Evolutionary conservation across 169 alveolate genomes (phyloP), one percentile per base, ranked within the genome.

Genomic region (Eimeria sp.): DNA sequence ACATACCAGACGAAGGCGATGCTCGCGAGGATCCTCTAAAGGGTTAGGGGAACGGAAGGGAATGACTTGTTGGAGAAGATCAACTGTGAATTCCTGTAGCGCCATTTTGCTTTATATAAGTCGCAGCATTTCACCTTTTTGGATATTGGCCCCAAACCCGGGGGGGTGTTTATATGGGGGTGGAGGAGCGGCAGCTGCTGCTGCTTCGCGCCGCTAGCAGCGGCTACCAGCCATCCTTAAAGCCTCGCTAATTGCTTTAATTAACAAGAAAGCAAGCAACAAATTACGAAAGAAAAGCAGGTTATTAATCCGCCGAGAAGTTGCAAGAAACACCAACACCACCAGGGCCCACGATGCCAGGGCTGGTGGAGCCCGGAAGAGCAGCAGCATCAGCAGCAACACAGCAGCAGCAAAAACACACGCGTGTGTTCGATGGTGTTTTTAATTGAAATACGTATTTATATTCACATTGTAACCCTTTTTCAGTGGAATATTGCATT

Each of bases 1-100:
- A 34, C 88, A 20, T 70, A 93, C 96, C 96, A 93, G 93, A 67
- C 96, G 96, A 18, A 93, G 96, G 27, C 96, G 92, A 25, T 80
- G 92, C 34, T 82, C 96, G 25, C 78, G 58, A 22, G 92, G 88
- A 58, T 75, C 84, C 51, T 76, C 96, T 58, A 63, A 34, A 45
- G 89, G 92, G 78, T 54, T 80, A 10, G 96, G 63, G 30, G 93
- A 80, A n/a, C 96, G 96, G 51, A 93, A 93, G 47, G 96, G 96
- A 27, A 93, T 80, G 73, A 93, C 93, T 89, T 93, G 96, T 58
- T 93, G 92, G 45, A 82, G 18, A 13, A 93, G 88, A 51, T 93
- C 96, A 51, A 80, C 93, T 18, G 75, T 83, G 49, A 93, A 93
- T 20, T 93, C 96, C n/a, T 93, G 88, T n/a, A 93, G 75, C 22